These are phyloP conservation scores for Talaromyces rugulosus DNA, from an alignment of 2,329 filamentous ascomycete genomes.

Conservation along the genomic window DNA sequence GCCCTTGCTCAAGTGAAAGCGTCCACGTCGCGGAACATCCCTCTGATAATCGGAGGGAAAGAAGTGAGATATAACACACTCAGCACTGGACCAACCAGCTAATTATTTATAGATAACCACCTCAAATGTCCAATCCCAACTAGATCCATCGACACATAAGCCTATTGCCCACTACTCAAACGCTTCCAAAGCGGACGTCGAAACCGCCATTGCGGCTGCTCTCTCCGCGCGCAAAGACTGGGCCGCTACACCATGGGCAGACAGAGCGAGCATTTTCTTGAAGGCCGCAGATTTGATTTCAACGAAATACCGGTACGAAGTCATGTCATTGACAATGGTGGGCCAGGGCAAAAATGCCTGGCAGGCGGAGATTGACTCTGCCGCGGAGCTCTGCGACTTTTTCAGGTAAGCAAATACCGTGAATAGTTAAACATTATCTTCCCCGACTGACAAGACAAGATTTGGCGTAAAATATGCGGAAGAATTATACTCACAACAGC, in stretches of 20 bases:
- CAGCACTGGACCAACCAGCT: background rate
- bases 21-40: slow-evolving; percentile 69
- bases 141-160: slow-evolving; percentile 78
- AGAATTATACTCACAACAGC: slow-evolving; percentile 84
- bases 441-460: slow-evolving; percentile 18
- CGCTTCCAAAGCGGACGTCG: slow-evolving; percentile 71
- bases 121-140: slow-evolving; percentile 53
- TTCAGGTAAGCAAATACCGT: slow-evolving; percentile 50
- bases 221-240: slow-evolving; percentile 81
- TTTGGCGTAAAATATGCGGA: slow-evolving; percentile 94
- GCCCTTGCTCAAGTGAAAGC: slow-evolving; percentile 68
- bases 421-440: background rate
- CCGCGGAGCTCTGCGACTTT: slow-evolving; percentile 89
- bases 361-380: slow-evolving; percentile 98
- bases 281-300: slow-evolving; percentile 90
- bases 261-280: slow-evolving; percentile 88
- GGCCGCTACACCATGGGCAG: slow-evolving; percentile 82
- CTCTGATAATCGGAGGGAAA: slow-evolving; percentile 78
- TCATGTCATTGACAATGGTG: slow-evolving; percentile 94
- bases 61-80: slow-evolving; percentile 51
- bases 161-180: slow-evolving; percentile 80
- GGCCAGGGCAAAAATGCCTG: slow-evolving; percentile 98
- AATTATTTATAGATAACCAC: slow-evolving; percentile 23
- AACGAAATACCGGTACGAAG: slow-evolving; percentile 90
- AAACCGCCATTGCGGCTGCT: slow-evolving; percentile 74